These are phyloP conservation scores for Pharus latifolius DNA, from an alignment of 176 grass and related monocot genomes.

Conservation along the genomic window DNA sequence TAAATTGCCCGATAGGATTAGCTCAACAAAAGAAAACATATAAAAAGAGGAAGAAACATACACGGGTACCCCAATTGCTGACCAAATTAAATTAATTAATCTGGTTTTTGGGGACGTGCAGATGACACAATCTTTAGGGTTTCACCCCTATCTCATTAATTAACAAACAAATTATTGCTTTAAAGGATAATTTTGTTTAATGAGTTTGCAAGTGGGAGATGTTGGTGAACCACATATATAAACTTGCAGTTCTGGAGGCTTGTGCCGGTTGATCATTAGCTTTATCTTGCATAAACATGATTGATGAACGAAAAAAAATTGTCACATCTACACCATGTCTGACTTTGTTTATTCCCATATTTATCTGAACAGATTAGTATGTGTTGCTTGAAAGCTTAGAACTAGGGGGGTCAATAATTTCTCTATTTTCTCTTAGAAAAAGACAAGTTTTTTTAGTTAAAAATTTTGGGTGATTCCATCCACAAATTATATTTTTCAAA, in stretches of 20 bases:
- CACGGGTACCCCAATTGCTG: neutral
- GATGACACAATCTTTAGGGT: neutral
- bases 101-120: neutral
- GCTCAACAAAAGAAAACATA: neutral
- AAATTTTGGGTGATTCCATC: too few species aligned
- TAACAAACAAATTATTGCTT: neutral
- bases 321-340: neutral
- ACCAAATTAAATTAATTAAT: too few species aligned
- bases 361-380: neutral
- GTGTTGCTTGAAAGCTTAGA: neutral
- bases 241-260: constrained; percentile 5
- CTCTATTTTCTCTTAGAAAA: too few species aligned
- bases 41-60: neutral
- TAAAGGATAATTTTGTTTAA: neutral
- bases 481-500: too few species aligned
- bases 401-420: too few species aligned
- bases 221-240: constrained; percentile 19
- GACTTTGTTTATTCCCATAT: neutral
- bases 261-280: neutral
- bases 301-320: neutral
- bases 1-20: neutral
- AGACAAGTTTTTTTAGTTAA: too few species aligned
- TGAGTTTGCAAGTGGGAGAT: neutral
- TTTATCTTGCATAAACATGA: neutral
- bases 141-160: constrained; percentile 16